These are phyloP conservation scores for Aspergillus tanneri DNA, from an alignment of 2,329 filamentous ascomycete genomes.

Conservation along the genomic window DNA sequence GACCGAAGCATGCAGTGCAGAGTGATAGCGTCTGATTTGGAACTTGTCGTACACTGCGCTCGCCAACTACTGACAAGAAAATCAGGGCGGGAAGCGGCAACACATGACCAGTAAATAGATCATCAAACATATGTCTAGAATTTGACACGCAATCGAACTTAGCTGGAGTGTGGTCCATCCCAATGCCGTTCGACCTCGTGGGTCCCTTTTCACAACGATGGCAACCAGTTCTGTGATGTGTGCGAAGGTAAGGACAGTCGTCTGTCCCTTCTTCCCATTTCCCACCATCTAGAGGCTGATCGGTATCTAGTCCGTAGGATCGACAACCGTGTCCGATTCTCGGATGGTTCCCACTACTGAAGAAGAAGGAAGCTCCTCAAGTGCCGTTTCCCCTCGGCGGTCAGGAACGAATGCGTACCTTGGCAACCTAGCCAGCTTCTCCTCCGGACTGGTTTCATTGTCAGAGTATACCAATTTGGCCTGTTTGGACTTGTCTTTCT, in stretches of 20 bases:
- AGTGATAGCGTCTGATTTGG: constrained; percentile 3
- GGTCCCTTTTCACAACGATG: constrained; percentile 3
- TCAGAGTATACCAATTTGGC: constrained; percentile 78
- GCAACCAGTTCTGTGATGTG: not conserved
- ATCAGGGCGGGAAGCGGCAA: constrained; percentile 34
- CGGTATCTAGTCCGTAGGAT: constrained; percentile 30
- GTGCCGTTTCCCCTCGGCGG: constrained; percentile 37
- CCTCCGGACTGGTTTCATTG: constrained; percentile 77
- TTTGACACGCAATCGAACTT: constrained; percentile 39
- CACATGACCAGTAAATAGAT: constrained; percentile 18
- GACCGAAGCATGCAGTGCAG: constrained; percentile 1
- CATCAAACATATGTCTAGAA: constrained; percentile 31
- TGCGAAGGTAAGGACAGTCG: not conserved
- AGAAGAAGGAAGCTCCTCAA: constrained; percentile 36
- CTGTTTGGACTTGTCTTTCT: constrained; percentile 66
- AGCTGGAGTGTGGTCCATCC: constrained; percentile 33
- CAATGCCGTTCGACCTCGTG: constrained; percentile 8
- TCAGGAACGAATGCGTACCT: constrained; percentile 68
- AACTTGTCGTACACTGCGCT: constrained; percentile 14
- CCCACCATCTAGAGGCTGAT: constrained; percentile 5
- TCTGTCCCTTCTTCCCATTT: not conserved
- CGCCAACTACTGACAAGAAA: constrained; percentile 34
- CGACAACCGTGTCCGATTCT: constrained; percentile 36
- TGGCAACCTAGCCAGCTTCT: constrained; percentile 77
- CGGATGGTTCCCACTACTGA: constrained; percentile 35